Percentiles rank a stretch among this genome's conserved stretches.
These are phyloP conservation scores for Dothistroma pini DNA, from an alignment of 2,329 filamentous ascomycete genomes.

Conservation along the genomic window DNA sequence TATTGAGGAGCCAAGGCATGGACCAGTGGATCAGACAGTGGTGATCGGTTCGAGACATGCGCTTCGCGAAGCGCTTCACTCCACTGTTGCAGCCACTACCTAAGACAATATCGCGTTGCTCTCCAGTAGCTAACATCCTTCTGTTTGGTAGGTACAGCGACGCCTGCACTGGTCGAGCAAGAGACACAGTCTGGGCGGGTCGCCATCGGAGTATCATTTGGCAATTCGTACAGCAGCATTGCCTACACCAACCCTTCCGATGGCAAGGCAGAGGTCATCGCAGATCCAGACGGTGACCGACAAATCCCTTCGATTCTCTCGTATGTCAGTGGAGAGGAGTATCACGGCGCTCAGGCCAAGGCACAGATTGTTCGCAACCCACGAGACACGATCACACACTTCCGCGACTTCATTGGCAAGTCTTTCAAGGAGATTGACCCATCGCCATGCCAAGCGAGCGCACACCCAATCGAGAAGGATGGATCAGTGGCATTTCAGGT, in stretches of 20 bases:
- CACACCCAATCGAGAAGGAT: constrained; percentile 75
- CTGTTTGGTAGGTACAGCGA: constrained; percentile 38
- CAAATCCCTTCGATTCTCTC: constrained; percentile 94
- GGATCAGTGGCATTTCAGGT: constrained; percentile 73
- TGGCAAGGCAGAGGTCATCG: constrained; percentile 95
- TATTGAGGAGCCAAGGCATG: too few relatives aligned
- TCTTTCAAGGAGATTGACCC: constrained; percentile 95
- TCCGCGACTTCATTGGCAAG: constrained; percentile 92
- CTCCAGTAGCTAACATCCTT: too few relatives aligned
- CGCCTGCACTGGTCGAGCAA: constrained; percentile 49
- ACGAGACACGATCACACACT: constrained; percentile 90
- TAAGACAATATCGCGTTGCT: too few relatives aligned
- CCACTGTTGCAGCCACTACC: too few relatives aligned
- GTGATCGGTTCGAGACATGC: too few relatives aligned
- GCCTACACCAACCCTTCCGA: constrained; percentile 73
- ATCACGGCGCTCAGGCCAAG: constrained; percentile 94
- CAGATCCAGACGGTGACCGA: constrained; percentile 98
- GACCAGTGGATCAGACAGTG: too few relatives aligned
- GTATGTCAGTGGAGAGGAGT: constrained; percentile 94
- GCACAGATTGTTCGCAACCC: constrained; percentile 87
- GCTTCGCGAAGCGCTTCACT: too few relatives aligned
- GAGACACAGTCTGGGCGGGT: constrained; percentile 28
- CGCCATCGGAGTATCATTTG: constrained; percentile 94
- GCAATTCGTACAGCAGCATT: constrained; percentile 98
- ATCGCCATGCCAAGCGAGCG: constrained; percentile 87